A percentile compares a stretch with the other conserved stretches of the same genome.
Conservation (phyloP, 75 land plant genomes). For the Ceratopteris richardii region DNA sequence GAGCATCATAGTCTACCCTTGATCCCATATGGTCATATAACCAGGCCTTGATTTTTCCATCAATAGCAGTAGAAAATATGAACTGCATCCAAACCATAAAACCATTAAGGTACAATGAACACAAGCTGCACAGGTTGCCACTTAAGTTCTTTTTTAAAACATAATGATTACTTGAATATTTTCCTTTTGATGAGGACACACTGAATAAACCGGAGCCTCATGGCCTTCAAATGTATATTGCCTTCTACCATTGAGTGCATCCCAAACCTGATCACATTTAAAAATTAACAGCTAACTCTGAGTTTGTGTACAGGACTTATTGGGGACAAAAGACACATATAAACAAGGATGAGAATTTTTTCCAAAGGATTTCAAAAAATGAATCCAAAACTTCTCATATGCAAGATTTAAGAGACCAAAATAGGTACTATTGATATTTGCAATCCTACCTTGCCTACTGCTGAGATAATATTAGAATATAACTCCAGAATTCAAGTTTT, state of each 20-base stretch:
- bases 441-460: background rate
- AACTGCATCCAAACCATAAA: constrained; percentile 42
- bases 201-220: constrained; percentile 83
- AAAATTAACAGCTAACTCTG: background rate
- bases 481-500: too few species aligned
- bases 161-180: constrained; percentile 48
- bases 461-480: too few species aligned
- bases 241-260: constrained; percentile 54
- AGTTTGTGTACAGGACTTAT: background rate
- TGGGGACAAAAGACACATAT: too few species aligned
- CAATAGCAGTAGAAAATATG: constrained; percentile 82
- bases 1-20: constrained; percentile 87
- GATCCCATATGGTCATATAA: constrained; percentile 67
- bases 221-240: constrained; percentile 74
- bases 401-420: background rate
- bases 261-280: constrained; percentile 54
- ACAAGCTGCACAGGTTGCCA: too few species aligned
- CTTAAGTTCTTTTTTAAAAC: too few species aligned
- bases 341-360: too few species aligned
- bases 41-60: constrained; percentile 95
- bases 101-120: too few species aligned
- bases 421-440: background rate
- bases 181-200: constrained; percentile 75
- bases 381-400: background rate
- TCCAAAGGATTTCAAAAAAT: background rate